A percentile compares a stretch with the other conserved stretches of the same genome.
Evolutionary conservation across 2,329 filamentous ascomycete species (phyloP).

Genomic region (Sphaerostilbella broomeana): DNA sequence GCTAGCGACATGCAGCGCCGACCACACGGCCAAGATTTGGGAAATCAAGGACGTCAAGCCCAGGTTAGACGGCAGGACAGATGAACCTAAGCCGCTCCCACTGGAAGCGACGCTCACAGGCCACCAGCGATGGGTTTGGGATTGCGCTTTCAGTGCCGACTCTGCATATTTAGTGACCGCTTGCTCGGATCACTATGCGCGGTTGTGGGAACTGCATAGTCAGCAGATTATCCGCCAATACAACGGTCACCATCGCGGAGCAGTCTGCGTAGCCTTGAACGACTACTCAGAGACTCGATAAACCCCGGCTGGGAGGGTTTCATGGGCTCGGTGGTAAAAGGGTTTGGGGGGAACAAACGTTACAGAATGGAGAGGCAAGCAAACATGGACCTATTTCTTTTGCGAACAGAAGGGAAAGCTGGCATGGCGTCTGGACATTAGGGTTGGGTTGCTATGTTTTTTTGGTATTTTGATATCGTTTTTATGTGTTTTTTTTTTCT

Average conservation of each 20-base stretch:
- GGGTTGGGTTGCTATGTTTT: no score
- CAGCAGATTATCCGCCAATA: constrained; percentile 92
- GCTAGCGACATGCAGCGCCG: constrained; percentile 85
- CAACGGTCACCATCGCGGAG: constrained; percentile 86
- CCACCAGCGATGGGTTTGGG: constrained; percentile 96
- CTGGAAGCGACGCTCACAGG: constrained; percentile 82
- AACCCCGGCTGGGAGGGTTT: no score
- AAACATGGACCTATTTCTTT: neutral
- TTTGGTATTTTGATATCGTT: no score
- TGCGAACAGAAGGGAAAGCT: neutral
- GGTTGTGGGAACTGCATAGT: constrained; percentile 80
- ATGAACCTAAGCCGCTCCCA: constrained; percentile 56
- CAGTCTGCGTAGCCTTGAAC: constrained; percentile 88
- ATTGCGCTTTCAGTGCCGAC: constrained; percentile 91
- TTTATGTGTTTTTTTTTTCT: neutral
- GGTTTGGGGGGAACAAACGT: no score
- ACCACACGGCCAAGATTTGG: constrained; percentile 96
- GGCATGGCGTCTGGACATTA: neutral
- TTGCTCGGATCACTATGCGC: constrained; percentile 87
- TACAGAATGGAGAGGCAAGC: neutral
- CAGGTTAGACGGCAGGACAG: constrained; percentile 21
- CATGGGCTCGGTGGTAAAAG: no score
- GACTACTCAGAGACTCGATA: constrained; percentile 62
- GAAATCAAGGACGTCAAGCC: constrained; percentile 68
- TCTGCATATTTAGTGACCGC: constrained; percentile 90